Evolutionary conservation across 2,329 filamentous ascomycete genomes (phyloP), one percentile per base, ranked within the genome.

Genomic region (Hypoxylon sp.): DNA sequence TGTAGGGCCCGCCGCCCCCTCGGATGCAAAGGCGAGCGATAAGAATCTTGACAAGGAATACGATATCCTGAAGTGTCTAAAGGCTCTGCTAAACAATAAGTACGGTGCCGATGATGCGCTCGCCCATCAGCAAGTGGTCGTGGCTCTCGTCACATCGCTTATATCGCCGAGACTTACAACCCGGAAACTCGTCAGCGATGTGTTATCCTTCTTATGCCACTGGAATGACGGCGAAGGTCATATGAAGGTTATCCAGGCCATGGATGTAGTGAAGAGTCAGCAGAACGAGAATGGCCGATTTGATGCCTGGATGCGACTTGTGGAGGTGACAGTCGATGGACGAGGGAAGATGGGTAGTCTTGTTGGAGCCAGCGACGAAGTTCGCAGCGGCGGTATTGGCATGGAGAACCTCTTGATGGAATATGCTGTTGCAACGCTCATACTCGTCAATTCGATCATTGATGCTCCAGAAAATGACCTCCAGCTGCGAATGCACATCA

Each of bases 331-430:
- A 0, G 90, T 98, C 70, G 96, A 98, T 80, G 96, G 96, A 41
- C 91, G 96, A 76, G 96, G 96, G 75, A 99, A 98, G 86, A 98
- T 99, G 94, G 96, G 96, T 75, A 98, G 94, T 82, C 85, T 98
- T 74, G 96, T 99, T 28, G 96, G 96, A 71, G 96, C 96, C 32
- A 98, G 94, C 76, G 96, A 98, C 76, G 96, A 99, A 82, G 91
- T 97, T 65, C 91, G 96, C 73, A 97, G 93, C 75, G 96, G 96
- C 71, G 96, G 96, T 71, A 97, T 98, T 76, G 96, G 96, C 79
- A 97, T 98, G 91, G 96, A 99, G 86, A 98, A 98, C 80, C 85
- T 98, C 75, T 87, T 99, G 59, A 98, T 99, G 96, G 96, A 99
- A 86, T 99, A 99, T 77, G 95, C 94, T 41, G 93, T 98, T 52